Evolutionary conservation across 208 protist genomes (phyloP).

Genomic region (Acanthamoeba royreba): DNA sequence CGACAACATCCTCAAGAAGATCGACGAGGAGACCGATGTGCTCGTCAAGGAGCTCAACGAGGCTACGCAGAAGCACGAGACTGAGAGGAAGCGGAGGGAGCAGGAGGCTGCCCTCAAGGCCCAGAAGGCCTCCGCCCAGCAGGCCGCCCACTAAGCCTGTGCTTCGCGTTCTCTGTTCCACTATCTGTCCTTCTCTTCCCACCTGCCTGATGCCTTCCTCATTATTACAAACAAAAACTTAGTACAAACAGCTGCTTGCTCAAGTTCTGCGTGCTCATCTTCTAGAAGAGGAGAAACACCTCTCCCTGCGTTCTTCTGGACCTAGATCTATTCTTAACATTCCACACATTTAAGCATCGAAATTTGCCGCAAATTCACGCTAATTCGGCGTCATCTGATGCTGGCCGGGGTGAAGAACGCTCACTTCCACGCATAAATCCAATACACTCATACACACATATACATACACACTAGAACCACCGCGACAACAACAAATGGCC

Average conservation of each 20-base stretch:
- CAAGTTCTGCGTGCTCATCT: too few relatives aligned
- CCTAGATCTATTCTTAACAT: too few relatives aligned
- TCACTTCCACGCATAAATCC: too few relatives aligned
- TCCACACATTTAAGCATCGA: too few relatives aligned
- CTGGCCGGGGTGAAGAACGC: too few relatives aligned
- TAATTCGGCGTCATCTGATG: too few relatives aligned
- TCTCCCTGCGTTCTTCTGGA: too few relatives aligned
- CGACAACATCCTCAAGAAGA: conserved; percentile 6
- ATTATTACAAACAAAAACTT: too few relatives aligned
- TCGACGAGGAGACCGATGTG: background rate
- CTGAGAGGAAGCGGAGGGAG: background rate
- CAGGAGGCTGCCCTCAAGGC: conserved; percentile 3
- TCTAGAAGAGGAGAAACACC: too few relatives aligned
- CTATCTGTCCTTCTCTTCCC: background rate
- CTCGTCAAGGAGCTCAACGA: background rate
- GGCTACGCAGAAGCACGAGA: background rate
- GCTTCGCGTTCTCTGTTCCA: background rate
- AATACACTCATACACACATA: background rate
- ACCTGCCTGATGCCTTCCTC: too few relatives aligned
- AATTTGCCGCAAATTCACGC: too few relatives aligned
- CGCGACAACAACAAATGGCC: background rate
- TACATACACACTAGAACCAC: background rate
- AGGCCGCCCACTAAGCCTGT: background rate
- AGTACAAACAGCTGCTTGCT: too few relatives aligned
- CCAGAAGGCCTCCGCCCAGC: background rate